phyloP scores from a whole-genome alignment of 495 filamentous ascomycete species.

The Hyaloscypha hepaticicola region DNA sequence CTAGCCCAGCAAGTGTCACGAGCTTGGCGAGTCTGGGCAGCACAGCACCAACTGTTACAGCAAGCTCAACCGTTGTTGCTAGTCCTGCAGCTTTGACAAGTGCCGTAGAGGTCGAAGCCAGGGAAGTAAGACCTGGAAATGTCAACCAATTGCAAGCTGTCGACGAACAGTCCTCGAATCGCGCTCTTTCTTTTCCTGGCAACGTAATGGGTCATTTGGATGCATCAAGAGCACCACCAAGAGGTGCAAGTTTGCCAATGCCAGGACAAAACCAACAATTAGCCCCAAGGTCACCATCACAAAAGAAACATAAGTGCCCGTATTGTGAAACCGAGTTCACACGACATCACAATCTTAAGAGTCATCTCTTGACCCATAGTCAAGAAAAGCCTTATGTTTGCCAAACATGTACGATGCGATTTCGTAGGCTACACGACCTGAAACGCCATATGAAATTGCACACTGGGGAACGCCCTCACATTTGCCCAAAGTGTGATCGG shows the following conservation, averaged over 20 bases:
- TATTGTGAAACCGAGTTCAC: conserved; percentile 97
- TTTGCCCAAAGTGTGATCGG: conserved; percentile 89
- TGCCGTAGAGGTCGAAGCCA: conserved; percentile 28
- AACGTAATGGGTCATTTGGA: conserved; percentile 28
- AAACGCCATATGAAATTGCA: conserved; percentile 97
- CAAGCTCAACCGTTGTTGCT: conserved; percentile 34
- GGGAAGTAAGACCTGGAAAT: conserved; percentile 19
- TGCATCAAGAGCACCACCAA: conserved; percentile 45
- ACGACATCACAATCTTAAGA: conserved; percentile 98
- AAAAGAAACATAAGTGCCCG: conserved; percentile 92
- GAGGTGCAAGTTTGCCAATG: conserved; percentile 76
- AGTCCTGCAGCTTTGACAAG: conserved; percentile 32
- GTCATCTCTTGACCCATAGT: conserved; percentile 94
- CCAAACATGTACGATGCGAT: conserved; percentile 82
- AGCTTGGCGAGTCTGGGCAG: conserved; percentile 41
- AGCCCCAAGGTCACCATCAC: conserved; percentile 66
- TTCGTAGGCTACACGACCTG: conserved; percentile 89
- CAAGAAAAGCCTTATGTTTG: conserved; percentile 98
- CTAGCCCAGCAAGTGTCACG: conserved; percentile 43
- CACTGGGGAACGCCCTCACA: conserved; percentile 92
- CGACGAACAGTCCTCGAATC: conserved; percentile 38
- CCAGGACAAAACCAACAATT: conserved; percentile 56
- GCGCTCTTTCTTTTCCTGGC: conserved; percentile 34
- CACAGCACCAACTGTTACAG: conserved; percentile 46
- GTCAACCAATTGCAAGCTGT: conserved; percentile 32